A percentile compares a stretch with the other conserved stretches of the same genome.
These are phyloP conservation scores for Fusarium tupiense DNA, from an alignment of 2,329 filamentous ascomycete species.

Conservation along the genomic window DNA sequence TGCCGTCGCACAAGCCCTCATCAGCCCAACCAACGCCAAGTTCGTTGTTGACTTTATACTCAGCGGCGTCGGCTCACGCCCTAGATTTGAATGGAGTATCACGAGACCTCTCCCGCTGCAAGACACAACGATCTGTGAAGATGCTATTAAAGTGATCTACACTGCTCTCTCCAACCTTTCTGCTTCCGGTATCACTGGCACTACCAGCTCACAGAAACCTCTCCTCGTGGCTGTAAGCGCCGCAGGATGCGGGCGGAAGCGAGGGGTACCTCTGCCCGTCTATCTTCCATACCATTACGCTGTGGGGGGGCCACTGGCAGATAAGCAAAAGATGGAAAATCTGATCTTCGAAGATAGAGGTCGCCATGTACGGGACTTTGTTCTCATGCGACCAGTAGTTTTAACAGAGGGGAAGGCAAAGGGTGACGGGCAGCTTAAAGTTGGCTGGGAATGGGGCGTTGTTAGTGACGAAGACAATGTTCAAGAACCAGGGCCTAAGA, in stretches of 20 bases:
- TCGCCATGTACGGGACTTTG: not conserved
- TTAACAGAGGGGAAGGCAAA: not conserved
- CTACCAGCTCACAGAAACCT: not conserved
- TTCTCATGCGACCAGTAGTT: not conserved
- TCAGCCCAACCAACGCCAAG: not conserved
- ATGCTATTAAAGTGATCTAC: not conserved
- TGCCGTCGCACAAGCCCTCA: not conserved
- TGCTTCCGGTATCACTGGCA: not conserved
- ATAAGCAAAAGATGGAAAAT: not conserved
- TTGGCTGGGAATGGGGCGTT: not conserved
- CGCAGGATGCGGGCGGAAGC: not conserved
- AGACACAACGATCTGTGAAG: not conserved
- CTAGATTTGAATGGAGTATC: not conserved
- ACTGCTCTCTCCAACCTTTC: not conserved
- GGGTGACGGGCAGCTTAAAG: not conserved
- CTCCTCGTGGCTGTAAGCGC: not conserved
- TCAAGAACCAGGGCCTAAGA: not conserved
- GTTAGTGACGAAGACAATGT: not conserved
- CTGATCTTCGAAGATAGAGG: not conserved
- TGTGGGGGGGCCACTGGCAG: not conserved
- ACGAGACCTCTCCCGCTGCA: not conserved
- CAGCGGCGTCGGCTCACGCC: not conserved
- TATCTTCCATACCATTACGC: not conserved
- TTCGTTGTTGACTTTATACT: not conserved
- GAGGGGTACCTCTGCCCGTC: not conserved